Conservation (phyloP, 192 early-diverging fungal species). For the Rhizophlyctis rosea region DNA sequence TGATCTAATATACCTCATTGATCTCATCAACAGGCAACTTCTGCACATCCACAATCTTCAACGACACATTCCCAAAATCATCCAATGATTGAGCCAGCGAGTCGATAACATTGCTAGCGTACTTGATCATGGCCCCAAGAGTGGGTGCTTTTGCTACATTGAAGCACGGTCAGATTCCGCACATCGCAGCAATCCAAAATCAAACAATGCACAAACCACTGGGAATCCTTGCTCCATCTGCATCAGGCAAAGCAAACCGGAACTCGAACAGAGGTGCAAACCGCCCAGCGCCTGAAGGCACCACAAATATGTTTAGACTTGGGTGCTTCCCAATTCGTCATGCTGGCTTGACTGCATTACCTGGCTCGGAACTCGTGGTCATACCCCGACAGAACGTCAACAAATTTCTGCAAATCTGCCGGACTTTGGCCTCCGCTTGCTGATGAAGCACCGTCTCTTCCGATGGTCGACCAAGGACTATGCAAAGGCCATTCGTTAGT, state of each 20-base stretch:
- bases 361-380: too few species aligned
- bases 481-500: too few species aligned
- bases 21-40: constrained; percentile 48
- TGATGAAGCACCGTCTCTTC: constrained; percentile 3
- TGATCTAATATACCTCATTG: constrained; percentile 35
- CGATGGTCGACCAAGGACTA: constrained; percentile 8
- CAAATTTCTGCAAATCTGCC: constrained; percentile 51
- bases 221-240: not conserved
- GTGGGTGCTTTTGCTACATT: too few species aligned
- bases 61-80: constrained; percentile 20
- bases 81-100: constrained; percentile 22
- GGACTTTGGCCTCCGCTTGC: constrained; percentile 41
- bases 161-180: too few species aligned
- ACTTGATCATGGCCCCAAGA: constrained; percentile 25
- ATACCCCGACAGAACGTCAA: constrained; percentile 54
- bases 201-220: not conserved
- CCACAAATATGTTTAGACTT: too few species aligned
- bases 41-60: constrained; percentile 42
- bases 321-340: too few species aligned
- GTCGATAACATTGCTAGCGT: constrained; percentile 33
- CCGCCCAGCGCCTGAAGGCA: too few species aligned
- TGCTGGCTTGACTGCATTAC: too few species aligned
- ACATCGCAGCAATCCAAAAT: constrained; percentile 2
- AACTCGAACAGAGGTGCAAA: too few species aligned
- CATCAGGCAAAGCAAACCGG: too few species aligned